Conservation (phyloP, 441 rosid genomes). For the Lepidium campestre region DNA sequence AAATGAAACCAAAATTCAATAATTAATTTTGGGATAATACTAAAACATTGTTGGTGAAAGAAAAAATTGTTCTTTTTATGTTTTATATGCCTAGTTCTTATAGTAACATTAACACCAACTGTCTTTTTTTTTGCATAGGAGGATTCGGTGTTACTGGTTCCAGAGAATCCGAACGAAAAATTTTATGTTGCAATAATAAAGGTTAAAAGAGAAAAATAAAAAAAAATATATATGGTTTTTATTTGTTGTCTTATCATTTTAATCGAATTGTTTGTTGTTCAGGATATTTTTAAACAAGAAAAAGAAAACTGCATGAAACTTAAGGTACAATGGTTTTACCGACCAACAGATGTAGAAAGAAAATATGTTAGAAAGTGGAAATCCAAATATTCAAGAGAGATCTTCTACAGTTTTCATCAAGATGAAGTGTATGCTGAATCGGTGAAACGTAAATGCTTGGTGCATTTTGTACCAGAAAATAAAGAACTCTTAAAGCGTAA, state of each 20-base stretch:
- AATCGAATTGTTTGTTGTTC: neutral
- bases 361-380: slow-evolving; percentile 55
- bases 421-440: slow-evolving; percentile 80
- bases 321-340: slow-evolving; percentile 79
- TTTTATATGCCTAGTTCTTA: too few species aligned
- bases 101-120: neutral
- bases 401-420: slow-evolving; percentile 72
- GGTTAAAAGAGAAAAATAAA: slow-evolving; percentile 21
- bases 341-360: slow-evolving; percentile 64
- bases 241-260: neutral
- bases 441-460: slow-evolving; percentile 60
- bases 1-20: too few species aligned
- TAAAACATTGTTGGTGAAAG: too few species aligned
- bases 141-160: slow-evolving; percentile 62
- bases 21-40: too few species aligned
- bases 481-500: slow-evolving; percentile 59
- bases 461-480: slow-evolving; percentile 59
- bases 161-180: slow-evolving; percentile 44
- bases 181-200: slow-evolving; percentile 73
- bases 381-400: slow-evolving; percentile 49
- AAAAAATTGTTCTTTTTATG: too few species aligned
- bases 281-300: slow-evolving; percentile 53
- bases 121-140: slow-evolving; percentile 38
- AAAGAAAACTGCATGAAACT: slow-evolving; percentile 45
- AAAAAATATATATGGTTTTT: neutral